phyloP scores from a whole-genome alignment of 208 protist species.

The Phytomonas sp. region DNA sequence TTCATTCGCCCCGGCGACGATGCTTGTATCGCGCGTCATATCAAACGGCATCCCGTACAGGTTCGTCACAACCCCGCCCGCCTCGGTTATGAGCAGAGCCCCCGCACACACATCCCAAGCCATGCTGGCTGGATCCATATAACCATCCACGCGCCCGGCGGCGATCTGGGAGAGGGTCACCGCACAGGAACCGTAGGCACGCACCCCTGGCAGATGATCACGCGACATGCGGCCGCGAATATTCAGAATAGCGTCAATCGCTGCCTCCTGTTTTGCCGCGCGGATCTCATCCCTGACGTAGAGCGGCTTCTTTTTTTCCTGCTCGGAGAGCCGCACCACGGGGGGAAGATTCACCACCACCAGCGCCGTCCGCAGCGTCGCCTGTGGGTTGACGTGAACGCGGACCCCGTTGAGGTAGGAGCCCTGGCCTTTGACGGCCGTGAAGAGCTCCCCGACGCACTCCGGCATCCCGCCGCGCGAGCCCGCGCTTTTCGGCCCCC shows the following conservation, averaged over 20 bases:
- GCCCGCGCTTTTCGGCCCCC: not conserved
- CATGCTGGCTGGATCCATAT: constrained; percentile 46
- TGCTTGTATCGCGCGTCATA: constrained; percentile 39
- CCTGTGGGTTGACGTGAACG: constrained; percentile 21
- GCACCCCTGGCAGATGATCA: constrained; percentile 27
- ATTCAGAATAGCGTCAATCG: constrained; percentile 24
- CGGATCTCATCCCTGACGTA: constrained; percentile 5
- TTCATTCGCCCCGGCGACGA: constrained; percentile 36
- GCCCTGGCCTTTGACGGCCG: constrained; percentile 53
- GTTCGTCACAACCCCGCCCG: constrained; percentile 52
- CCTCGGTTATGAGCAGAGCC: constrained; percentile 57
- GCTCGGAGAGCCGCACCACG: constrained; percentile 17
- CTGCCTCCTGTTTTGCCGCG: constrained; percentile 16
- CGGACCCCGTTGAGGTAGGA: constrained; percentile 48
- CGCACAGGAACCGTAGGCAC: constrained; percentile 35
- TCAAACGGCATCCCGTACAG: constrained; percentile 39
- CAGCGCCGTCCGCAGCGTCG: constrained; percentile 18
- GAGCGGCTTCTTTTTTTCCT: constrained; percentile 7
- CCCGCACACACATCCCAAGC: constrained; percentile 59
- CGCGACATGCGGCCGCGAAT: constrained; percentile 24
- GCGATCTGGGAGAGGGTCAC: constrained; percentile 46
- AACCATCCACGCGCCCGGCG: constrained; percentile 46
- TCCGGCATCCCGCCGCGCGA: constrained; percentile 6
- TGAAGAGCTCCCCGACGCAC: constrained; percentile 56
- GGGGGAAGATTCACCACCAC: constrained; percentile 43